Base-by-base conservation (phyloP, 169 alveolate species). In the Eimeria falciformis region DNA sequence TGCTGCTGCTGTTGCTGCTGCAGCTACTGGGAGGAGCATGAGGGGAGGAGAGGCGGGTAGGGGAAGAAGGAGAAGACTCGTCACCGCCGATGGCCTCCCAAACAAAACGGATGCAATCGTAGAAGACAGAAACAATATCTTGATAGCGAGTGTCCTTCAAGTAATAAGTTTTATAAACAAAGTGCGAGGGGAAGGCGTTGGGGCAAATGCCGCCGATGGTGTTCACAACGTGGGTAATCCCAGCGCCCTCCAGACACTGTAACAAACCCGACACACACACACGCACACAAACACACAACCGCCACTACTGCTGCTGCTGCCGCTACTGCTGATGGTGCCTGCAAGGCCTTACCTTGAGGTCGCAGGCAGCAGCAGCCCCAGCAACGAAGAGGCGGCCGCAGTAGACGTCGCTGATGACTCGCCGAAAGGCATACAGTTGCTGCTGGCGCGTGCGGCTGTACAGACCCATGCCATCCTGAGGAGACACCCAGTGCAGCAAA, bases 171-270 rank as follows among this genome's bases (percentile, higher is more conserved):
- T 55, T 62, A 81, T 88, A 88, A 0, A 53, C 46, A 37, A 69
- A 78, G 23, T 27, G 65, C 25, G 45, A 23, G 11, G 86, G 77
- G 37, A 88, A 88, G 23, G 47, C 66, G 78, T 69, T 88, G 58
- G 73, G 78, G 37, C 93, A 88, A 33, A 88, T 62, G 81, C 73
- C 93, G 29, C 88, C 93, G 9, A 53, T 46, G 45, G 82, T 58
- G 69, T 88, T 88, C 50, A 88, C 82, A 58, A 88, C 56, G 81
- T 88, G 93, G 2, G 93, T 88, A 21, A 88, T 88, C 25, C 89
- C 89, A 11, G 81, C 81, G 0, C 40, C 66, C 46, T 50, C 53
- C 89, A 88, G 40, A 53, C 75, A 71, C 89, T 88, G 91, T 37
- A 33, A 84, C 68, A 27, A 33, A 66, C 91, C 33, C 79, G 27